A percentile compares a stretch with the other conserved stretches of the same genome.
phyloP scores from a whole-genome alignment of 768 basidiomycete species.

The Fomitopsis pulvina region DNA sequence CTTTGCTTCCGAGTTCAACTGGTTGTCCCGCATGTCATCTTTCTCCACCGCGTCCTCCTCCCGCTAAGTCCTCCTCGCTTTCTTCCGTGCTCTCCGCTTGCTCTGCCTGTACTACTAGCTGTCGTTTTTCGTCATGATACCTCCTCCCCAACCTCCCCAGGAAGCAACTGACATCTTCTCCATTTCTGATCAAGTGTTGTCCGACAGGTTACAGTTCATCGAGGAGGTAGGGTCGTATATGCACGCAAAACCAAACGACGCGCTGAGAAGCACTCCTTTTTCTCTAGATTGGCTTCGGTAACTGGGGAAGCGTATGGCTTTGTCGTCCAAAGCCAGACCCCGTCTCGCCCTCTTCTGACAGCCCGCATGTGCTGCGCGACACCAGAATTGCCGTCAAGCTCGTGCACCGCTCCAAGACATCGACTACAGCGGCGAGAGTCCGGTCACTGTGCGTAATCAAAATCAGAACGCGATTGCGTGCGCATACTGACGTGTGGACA shows the following conservation, averaged over 20 bases:
- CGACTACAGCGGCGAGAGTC: conserved; percentile 82
- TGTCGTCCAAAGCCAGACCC: conserved; percentile 52
- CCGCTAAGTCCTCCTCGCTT: conserved; percentile 1
- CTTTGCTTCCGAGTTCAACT: conserved; percentile 1
- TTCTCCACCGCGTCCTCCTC: not conserved
- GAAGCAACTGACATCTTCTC: conserved; percentile 60
- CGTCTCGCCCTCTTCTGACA: conserved; percentile 26
- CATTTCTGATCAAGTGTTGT: conserved; percentile 65
- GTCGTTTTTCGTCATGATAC: conserved; percentile 14
- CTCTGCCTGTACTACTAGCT: conserved; percentile 12
- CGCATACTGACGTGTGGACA: conserved; percentile 22
- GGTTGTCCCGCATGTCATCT: not conserved
- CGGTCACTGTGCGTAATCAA: conserved; percentile 62
- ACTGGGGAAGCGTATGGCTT: conserved; percentile 91
- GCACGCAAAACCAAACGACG: conserved; percentile 5
- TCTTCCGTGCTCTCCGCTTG: conserved; percentile 9
- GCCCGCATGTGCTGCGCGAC: conserved; percentile 33
- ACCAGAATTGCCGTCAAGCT: conserved; percentile 85
- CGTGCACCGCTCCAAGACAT: conserved; percentile 77
- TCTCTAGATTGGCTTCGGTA: conserved; percentile 76
- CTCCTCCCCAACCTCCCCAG: conserved; percentile 23
- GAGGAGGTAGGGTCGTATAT: conserved; percentile 48
- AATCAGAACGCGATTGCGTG: not conserved
- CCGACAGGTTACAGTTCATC: conserved; percentile 66
- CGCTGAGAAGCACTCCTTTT: not conserved